Evolutionary conservation across 768 basidiomycete genomes (phyloP).

Genomic region (Porphyrellus cyaneotinctus): DNA sequence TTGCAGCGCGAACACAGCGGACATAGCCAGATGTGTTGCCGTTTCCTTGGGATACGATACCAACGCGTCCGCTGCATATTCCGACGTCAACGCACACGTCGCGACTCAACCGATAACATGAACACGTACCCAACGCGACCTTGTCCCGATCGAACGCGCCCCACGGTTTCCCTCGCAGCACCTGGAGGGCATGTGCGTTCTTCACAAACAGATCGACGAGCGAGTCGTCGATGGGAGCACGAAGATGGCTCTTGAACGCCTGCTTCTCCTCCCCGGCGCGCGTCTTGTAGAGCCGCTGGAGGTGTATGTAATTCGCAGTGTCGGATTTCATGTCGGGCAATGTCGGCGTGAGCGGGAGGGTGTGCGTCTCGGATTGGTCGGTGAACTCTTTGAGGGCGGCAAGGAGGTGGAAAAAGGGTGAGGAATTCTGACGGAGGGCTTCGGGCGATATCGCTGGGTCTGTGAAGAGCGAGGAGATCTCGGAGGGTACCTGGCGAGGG

Average conservation of each 20-base stretch:
- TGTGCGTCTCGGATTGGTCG: conserved; percentile 48
- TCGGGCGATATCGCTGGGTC: conserved; percentile 49
- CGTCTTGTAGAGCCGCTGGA: conserved; percentile 82
- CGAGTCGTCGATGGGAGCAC: conserved; percentile 43
- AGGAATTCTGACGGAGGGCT: conserved; percentile 41
- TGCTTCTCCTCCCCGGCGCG: conserved; percentile 69
- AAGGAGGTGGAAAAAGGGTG: conserved; percentile 78
- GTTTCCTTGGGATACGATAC: conserved; percentile 48
- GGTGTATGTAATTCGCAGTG: conserved; percentile 73
- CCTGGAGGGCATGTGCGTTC: conserved; percentile 70
- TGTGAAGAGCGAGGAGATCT: conserved; percentile 59
- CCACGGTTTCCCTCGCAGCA: conserved; percentile 62
- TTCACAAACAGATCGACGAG: conserved; percentile 71
- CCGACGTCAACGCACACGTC: background rate
- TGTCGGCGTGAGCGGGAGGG: conserved; percentile 78
- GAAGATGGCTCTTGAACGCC: conserved; percentile 48
- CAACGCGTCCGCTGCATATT: conserved; percentile 38
- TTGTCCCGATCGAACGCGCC: conserved; percentile 51
- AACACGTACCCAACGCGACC: conserved; percentile 43
- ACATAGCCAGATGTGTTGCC: conserved; percentile 70
- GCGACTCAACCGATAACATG: background rate
- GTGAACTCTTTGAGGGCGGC: conserved; percentile 66
- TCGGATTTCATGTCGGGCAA: conserved; percentile 97
- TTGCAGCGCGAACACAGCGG: conserved; percentile 45
- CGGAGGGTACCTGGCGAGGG: conserved; percentile 53